A percentile compares a stretch with the other conserved stretches of the same genome.
Evolutionary conservation across 306 rosid genomes (phyloP).

Genomic region (Glycine latifolia): DNA sequence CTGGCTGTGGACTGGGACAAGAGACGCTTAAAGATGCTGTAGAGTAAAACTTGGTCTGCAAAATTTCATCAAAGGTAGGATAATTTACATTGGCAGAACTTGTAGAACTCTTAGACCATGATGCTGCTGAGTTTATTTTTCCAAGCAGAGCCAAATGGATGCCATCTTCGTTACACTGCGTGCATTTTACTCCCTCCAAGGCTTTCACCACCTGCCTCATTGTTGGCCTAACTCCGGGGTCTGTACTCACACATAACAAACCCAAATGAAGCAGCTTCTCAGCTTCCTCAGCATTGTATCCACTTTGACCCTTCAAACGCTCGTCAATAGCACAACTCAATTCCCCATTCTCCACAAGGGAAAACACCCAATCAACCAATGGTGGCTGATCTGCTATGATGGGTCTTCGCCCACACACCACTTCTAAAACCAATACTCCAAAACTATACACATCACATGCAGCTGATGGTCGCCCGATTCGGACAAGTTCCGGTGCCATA

Average conservation of each 20-base stretch:
- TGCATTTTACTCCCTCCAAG: conserved; percentile 54
- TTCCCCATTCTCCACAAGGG: conserved; percentile 56
- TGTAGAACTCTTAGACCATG: conserved; percentile 48
- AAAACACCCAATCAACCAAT: conserved; percentile 64
- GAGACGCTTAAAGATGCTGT: conserved; percentile 49
- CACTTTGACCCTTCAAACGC: conserved; percentile 55
- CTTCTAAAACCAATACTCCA: conserved; percentile 72
- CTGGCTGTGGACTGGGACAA: conserved; percentile 38
- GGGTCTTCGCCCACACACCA: conserved; percentile 68
- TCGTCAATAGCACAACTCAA: conserved; percentile 58
- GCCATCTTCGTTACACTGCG: conserved; percentile 49
- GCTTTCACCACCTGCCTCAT: conserved; percentile 71
- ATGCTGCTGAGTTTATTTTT: conserved; percentile 57
- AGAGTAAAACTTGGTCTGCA: conserved; percentile 50
- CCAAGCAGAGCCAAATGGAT: conserved; percentile 48
- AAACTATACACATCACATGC: conserved; percentile 71
- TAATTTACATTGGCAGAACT: conserved; percentile 39
- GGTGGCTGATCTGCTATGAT: conserved; percentile 60
- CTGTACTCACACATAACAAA: conserved; percentile 66
- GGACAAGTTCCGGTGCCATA: conserved; percentile 72
- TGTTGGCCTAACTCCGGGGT: conserved; percentile 65
- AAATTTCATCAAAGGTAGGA: conserved; percentile 69
- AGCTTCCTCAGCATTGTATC: conserved; percentile 50
- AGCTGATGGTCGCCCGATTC: conserved; percentile 56
- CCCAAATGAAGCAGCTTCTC: conserved; percentile 71